Evolutionary conservation across 352 stramenopile species (phyloP), one percentile per base, ranked within the genome.

Genomic region (Pythium vanterpoolii): DNA sequence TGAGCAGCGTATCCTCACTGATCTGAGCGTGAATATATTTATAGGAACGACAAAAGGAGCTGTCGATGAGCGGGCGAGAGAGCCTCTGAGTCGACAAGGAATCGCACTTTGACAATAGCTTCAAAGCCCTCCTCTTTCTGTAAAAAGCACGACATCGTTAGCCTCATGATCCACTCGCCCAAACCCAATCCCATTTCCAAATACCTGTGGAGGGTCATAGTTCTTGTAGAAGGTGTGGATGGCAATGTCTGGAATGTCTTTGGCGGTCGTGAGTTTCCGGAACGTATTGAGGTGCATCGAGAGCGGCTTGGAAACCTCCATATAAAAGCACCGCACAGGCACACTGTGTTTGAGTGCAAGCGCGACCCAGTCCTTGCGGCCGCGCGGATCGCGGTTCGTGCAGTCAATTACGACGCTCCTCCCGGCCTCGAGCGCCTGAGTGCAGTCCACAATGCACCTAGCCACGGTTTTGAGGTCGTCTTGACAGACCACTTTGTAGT

Each of bases 171-270:
- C 19, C 40, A 44, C 38, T 13, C 3, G 4, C 21, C 4, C 18
- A 19, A 3, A 11, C 40, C 23, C 23, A 51, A 36, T 7, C 5
- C 21, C 23, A 5, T 50, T 33, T 11, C 26, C 4, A 64, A 64
- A 40, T 40, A 82, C 73, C 31, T 73, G 63, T 0, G 85, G 85
- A 3, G 57, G 19, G 21, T 85, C 69, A 34, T 86, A 62, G 58
- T 86, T 93, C 61, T 93, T 94, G 68, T 86, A 96, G 66, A 93
- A 96, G 24, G 79, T 79, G 49, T 96, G 86, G 68, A 96, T 95
- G 16, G 87, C 86, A 42, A 96, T 82, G 31, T 88, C 82, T 0
- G 87, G 87, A 33, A 96, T 84, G 59, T 86, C 89, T 43, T 89
- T 87, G 48, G 74, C 59, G 36, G 77, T 72, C 23, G 71, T 90